Percentiles rank a stretch among this genome's conserved stretches.
These are phyloP conservation scores for Andrographis paniculata DNA, from an alignment of 305 asterid species.

Conservation along the genomic window DNA sequence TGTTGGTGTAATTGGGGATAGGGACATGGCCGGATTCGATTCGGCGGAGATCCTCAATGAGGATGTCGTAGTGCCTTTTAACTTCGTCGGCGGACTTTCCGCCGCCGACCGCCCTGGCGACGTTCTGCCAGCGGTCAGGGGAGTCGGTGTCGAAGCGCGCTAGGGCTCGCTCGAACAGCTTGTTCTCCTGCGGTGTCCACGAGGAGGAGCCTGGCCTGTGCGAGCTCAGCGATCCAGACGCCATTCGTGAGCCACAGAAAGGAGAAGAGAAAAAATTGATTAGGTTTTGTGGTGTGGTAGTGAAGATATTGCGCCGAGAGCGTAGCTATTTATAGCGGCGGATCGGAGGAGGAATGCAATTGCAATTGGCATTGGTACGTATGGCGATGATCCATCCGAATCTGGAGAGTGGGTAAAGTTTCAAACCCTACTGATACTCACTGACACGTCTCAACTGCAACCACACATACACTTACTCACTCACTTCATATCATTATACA, in stretches of 20 bases:
- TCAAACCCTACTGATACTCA: too few relatives aligned
- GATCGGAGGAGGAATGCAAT: background rate
- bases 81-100: conserved; percentile 67
- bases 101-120: conserved; percentile 63
- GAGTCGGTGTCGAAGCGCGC: conserved; percentile 58
- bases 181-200: conserved; percentile 77
- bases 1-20: conserved; percentile 40
- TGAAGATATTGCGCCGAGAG: background rate
- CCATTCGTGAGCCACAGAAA: conserved; percentile 25
- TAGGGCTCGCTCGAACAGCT: conserved; percentile 62
- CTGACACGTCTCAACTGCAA: conserved; percentile 17
- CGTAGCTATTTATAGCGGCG: conserved; percentile 15
- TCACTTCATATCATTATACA: too few relatives aligned
- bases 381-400: too few relatives aligned
- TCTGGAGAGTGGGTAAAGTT: conserved; percentile 1
- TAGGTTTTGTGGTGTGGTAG: conserved; percentile 8
- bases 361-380: background rate
- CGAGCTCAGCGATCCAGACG: conserved; percentile 35
- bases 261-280: background rate
- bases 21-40: conserved; percentile 64
- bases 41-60: conserved; percentile 63
- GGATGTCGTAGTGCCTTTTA: conserved; percentile 51
- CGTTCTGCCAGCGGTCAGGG: conserved; percentile 78
- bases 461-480: conserved; percentile 16
- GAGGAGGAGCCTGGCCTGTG: conserved; percentile 22